phyloP scores from a whole-genome alignment of 2,329 filamentous ascomycete species.

The Colletotrichum chrysophilum region DNA sequence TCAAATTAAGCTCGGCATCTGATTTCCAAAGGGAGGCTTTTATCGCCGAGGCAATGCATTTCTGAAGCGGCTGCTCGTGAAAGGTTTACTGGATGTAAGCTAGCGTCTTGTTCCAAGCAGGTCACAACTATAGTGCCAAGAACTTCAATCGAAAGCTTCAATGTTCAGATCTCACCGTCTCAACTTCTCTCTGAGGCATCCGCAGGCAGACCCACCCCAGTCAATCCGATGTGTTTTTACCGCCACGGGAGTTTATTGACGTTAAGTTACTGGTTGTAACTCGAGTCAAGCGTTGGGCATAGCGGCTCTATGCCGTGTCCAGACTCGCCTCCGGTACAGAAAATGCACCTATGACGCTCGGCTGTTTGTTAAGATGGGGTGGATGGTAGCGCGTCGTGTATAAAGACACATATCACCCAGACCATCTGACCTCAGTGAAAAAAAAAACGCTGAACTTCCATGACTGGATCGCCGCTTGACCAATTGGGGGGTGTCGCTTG shows the following conservation, averaged over 20 bases:
- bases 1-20: neutral
- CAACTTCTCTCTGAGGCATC: neutral
- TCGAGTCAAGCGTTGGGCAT: neutral
- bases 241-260: accelerated
- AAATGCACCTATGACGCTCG: neutral
- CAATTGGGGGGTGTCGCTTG: accelerated
- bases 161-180: neutral
- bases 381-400: neutral
- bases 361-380: accelerated
- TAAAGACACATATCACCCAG: neutral
- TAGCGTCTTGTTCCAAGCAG: neutral
- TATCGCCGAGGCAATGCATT: neutral
- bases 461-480: no score
- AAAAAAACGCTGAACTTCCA: accelerated
- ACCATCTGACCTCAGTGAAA: accelerated
- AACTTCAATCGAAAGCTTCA: neutral
- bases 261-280: neutral
- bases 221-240: neutral
- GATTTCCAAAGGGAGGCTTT: neutral
- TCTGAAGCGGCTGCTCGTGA: neutral
- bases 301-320: accelerated
- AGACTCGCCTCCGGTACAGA: neutral
- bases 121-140: neutral
- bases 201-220: neutral
- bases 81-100: neutral